phyloP scores from a whole-genome alignment of 2,329 filamentous ascomycete genomes.

The Xylaria sp. region DNA sequence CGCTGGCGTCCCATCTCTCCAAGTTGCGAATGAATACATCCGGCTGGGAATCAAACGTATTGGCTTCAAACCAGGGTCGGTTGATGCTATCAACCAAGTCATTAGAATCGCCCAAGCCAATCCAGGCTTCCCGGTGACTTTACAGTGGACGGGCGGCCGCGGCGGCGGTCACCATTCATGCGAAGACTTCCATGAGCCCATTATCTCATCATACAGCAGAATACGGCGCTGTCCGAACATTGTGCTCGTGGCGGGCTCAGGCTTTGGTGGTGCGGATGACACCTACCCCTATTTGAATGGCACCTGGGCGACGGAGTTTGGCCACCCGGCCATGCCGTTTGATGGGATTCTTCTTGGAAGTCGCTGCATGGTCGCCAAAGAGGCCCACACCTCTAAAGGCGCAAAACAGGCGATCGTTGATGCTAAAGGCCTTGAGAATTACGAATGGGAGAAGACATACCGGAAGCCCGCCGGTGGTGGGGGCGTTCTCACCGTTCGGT shows the following conservation, averaged over 20 bases:
- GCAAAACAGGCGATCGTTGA: slow-evolving; percentile 49
- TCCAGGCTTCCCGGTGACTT: slow-evolving; percentile 46
- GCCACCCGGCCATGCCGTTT: slow-evolving; percentile 50
- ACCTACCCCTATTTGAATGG: slow-evolving; percentile 51
- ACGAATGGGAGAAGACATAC: slow-evolving; percentile 50
- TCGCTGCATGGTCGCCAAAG: slow-evolving; percentile 51
- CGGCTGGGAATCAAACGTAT: slow-evolving; percentile 50
- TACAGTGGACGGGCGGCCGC: slow-evolving; percentile 54
- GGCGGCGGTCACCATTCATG: slow-evolving; percentile 53
- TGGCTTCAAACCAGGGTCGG: slow-evolving; percentile 50
- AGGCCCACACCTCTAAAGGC: slow-evolving; percentile 46
- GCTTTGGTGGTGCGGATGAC: slow-evolving; percentile 50
- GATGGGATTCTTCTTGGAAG: slow-evolving; percentile 50
- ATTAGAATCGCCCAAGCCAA: slow-evolving; percentile 51
- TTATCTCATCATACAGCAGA: slow-evolving; percentile 48
- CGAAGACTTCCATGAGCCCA: slow-evolving; percentile 53
- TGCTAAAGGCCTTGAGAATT: slow-evolving; percentile 44
- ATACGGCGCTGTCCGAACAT: slow-evolving; percentile 49
- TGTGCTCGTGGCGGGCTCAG: slow-evolving; percentile 49
- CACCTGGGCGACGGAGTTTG: slow-evolving; percentile 45
- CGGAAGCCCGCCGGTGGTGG: slow-evolving; percentile 34
- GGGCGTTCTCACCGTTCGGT: slow-evolving; percentile 33
- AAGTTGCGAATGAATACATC: slow-evolving; percentile 51
- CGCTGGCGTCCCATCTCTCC: slow-evolving; percentile 50
- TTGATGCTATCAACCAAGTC: slow-evolving; percentile 47